These are phyloP conservation scores for Stromatinia cepivora DNA, from an alignment of 2,329 filamentous ascomycete species.

Conservation along the genomic window DNA sequence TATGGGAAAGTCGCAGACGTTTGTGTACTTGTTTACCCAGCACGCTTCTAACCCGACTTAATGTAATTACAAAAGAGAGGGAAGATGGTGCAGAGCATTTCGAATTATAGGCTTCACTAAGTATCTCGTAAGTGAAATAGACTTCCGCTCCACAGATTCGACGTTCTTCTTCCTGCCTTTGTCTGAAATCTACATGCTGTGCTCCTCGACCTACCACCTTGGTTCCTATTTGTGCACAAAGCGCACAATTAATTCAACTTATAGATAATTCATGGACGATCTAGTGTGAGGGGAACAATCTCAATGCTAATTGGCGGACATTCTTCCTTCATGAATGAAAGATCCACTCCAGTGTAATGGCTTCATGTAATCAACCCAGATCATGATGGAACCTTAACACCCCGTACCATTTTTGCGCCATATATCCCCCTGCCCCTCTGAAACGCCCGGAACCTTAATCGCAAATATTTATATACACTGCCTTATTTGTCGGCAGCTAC, in stretches of 20 bases:
- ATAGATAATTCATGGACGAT: constrained; percentile 2
- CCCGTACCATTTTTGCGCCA: constrained; percentile 11
- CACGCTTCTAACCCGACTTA: neutral
- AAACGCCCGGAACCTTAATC: constrained; percentile 6
- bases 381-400: neutral
- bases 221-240: neutral
- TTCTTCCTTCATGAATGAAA: neutral
- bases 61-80: neutral
- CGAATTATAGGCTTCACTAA: neutral
- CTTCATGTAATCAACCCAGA: constrained; percentile 4
- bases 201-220: neutral
- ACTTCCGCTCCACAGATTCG: neutral
- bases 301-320: constrained; percentile 1
- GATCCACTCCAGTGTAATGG: neutral
- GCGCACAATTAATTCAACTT: neutral
- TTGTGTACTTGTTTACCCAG: neutral
- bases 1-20: neutral
- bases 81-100: neutral
- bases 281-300: neutral
- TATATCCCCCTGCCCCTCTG: neutral
- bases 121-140: neutral
- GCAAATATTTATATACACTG: constrained; percentile 4
- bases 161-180: neutral
- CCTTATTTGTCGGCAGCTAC: constrained; percentile 26
- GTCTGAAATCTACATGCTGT: neutral